These are phyloP conservation scores for Dendryphion nanum DNA, from an alignment of 2,329 filamentous ascomycete species.

Conservation along the genomic window DNA sequence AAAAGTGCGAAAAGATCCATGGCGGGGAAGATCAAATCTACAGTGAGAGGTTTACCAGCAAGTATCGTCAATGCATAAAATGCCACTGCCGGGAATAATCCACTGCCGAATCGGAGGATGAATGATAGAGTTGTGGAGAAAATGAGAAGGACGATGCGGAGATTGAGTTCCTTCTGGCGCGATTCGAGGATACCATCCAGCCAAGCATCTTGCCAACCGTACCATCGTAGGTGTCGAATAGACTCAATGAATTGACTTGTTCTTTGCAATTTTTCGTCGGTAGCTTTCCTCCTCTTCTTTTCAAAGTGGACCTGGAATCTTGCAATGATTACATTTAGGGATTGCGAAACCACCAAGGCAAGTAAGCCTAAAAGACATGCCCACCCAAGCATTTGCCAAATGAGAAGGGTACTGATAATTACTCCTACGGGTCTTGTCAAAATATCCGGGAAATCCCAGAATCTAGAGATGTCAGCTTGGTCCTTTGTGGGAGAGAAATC, in stretches of 20 bases:
- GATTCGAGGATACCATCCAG: conserved; percentile 66
- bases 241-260: conserved; percentile 85
- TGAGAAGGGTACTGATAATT: conserved; percentile 69
- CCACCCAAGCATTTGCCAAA: conserved; percentile 78
- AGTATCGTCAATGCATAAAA: conserved; percentile 79
- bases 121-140: conserved; percentile 64
- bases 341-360: conserved; percentile 67
- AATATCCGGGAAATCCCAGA: conserved; percentile 83
- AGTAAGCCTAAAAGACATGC: conserved; percentile 72
- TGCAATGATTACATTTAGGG: conserved; percentile 67
- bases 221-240: conserved; percentile 77
- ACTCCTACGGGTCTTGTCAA: conserved; percentile 75
- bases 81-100: conserved; percentile 74
- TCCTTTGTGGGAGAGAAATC: not conserved
- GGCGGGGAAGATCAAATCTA: conserved; percentile 85
- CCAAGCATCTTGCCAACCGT: conserved; percentile 79
- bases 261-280: conserved; percentile 75
- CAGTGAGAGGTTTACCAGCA: conserved; percentile 64
- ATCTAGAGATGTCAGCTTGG: conserved; percentile 45
- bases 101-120: conserved; percentile 69
- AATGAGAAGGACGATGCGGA: conserved; percentile 63
- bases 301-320: conserved; percentile 67
- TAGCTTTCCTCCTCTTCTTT: conserved; percentile 66
- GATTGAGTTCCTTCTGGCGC: conserved; percentile 64
- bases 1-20: conserved; percentile 77